Evolutionary conservation across 2,329 filamentous ascomycete species (phyloP), one percentile per base, ranked within the genome.

Genomic region (Amylocarpus encephaloides): DNA sequence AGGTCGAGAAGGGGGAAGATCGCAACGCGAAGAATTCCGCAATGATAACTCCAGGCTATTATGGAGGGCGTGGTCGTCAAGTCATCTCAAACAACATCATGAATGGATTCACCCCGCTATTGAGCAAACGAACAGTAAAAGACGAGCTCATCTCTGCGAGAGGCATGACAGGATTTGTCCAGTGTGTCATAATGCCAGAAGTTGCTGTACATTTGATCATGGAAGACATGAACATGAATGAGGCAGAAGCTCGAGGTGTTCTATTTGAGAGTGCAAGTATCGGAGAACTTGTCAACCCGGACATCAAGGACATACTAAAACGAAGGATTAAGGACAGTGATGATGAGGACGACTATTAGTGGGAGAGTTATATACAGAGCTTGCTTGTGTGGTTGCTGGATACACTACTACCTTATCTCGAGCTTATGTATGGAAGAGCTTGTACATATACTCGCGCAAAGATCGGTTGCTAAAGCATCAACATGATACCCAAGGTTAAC

Each of bases 111-210:
- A 79, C 77, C 12, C 65, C 73, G 7, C 67, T 78, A 53, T 68
- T 92, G 29, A 80, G 84, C 51, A 73, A 77, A 56, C 74, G 79
- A 48, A 80, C 84, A 1, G 71, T 82, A 13, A 72, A 76, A 46
- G 86, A 92, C 63, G 70, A 73, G 13, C 71, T 88, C 15, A 78
- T 91, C 51, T 78, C 83, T 12, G 78, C 78, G 1, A 74, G 84
- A 30, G 85, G 86, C 1, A 76, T 83, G 33, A 79, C 80, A 4
- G 77, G 76, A 19, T 92, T 85, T 60, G 80, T 90, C 2, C 85
- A 90, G 66, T 74, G 76, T 1, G 87, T 92, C 1, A 70, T 95
- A 53, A 86, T 94, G 19, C 86, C 88, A 0, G 90, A 95, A 61
- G 60, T 81, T 40, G 73, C 74, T 1, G 66, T 76, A 1, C 58